These are phyloP conservation scores for Daldinia eschscholtzii DNA, from an alignment of 2,329 filamentous ascomycete genomes.

Conservation along the genomic window DNA sequence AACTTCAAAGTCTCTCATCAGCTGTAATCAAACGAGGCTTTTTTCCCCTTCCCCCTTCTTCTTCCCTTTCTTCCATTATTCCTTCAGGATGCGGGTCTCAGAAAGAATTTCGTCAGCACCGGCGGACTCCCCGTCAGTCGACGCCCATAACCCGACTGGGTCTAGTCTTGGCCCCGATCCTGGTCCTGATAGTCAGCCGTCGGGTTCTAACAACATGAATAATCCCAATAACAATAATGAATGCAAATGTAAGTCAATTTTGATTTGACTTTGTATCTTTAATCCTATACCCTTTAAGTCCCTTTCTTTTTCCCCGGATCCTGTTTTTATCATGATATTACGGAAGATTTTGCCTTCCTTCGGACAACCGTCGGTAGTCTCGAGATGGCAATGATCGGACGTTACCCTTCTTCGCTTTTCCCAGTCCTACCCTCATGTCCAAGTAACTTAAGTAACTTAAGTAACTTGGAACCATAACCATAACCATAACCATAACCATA, in stretches of 20 bases:
- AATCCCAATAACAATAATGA: conserved; percentile 29
- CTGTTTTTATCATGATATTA: conserved; percentile 14
- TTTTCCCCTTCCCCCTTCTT: no score
- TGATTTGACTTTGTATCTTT: conserved; percentile 7
- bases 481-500: not conserved
- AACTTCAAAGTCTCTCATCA: not conserved
- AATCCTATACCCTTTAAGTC: conserved; percentile 12
- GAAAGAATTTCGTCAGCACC: conserved; percentile 43
- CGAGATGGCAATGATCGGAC: conserved; percentile 29
- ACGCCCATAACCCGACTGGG: conserved; percentile 35
- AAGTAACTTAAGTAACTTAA: not conserved
- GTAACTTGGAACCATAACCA: no score
- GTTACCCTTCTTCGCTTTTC: conserved; percentile 14
- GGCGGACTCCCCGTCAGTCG: conserved; percentile 42
- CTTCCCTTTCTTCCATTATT: conserved; percentile 15
- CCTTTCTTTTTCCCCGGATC: conserved; percentile 12
- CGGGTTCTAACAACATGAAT: conserved; percentile 29
- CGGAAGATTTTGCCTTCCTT: conserved; percentile 21
- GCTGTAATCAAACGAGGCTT: conserved; percentile 30
- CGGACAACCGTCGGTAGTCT: conserved; percentile 22
- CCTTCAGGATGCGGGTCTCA: conserved; percentile 42
- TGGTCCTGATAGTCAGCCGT: conserved; percentile 24
- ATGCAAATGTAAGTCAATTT: conserved; percentile 36
- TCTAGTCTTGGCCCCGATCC: conserved; percentile 13
- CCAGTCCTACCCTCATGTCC: conserved; percentile 20